Percentiles rank a stretch among this genome's conserved stretches.
phyloP scores from a whole-genome alignment of 306 rosid genomes.

The Medicago ruthenica region DNA sequence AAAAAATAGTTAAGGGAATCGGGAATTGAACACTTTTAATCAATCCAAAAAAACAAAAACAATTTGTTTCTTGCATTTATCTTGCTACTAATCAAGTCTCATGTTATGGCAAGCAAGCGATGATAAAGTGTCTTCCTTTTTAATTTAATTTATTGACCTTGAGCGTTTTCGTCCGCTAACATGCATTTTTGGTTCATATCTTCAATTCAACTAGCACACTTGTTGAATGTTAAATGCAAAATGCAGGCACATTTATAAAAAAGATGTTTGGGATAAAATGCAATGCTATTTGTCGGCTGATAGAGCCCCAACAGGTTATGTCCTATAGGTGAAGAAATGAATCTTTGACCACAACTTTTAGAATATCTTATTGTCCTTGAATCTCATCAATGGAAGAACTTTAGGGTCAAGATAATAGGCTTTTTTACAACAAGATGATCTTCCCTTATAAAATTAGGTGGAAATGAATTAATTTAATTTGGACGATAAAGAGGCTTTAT shows the following conservation, averaged over 20 bases:
- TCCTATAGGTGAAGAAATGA: slow-evolving; percentile 33
- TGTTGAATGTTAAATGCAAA: slow-evolving; percentile 17
- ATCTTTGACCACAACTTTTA: slow-evolving; percentile 57
- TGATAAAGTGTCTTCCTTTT: slow-evolving; percentile 1
- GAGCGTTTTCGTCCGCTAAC: neutral
- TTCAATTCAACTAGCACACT: slow-evolving; percentile 13
- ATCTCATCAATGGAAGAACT: slow-evolving; percentile 32
- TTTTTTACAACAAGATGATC: slow-evolving; percentile 35
- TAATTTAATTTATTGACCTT: slow-evolving; percentile 8
- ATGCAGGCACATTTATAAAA: neutral
- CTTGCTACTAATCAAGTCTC: neutral
- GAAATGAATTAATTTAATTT: slow-evolving; percentile 30
- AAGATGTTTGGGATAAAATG: slow-evolving; percentile 15
- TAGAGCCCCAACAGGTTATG: slow-evolving; percentile 25
- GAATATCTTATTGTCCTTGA: slow-evolving; percentile 23
- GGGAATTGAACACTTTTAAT: too few relatives aligned
- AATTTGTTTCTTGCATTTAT: neutral
- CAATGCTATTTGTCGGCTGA: neutral
- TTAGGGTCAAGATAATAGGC: slow-evolving; percentile 34
- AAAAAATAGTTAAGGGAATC: too few relatives aligned
- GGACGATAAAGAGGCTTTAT: slow-evolving; percentile 41
- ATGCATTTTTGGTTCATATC: neutral
- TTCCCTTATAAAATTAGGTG: slow-evolving; percentile 23
- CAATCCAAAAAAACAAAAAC: too few relatives aligned
- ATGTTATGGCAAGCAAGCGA: neutral